Evolutionary conservation across 2,329 filamentous ascomycete genomes (phyloP).

Genomic region (Drechslerella stenobrocha): DNA sequence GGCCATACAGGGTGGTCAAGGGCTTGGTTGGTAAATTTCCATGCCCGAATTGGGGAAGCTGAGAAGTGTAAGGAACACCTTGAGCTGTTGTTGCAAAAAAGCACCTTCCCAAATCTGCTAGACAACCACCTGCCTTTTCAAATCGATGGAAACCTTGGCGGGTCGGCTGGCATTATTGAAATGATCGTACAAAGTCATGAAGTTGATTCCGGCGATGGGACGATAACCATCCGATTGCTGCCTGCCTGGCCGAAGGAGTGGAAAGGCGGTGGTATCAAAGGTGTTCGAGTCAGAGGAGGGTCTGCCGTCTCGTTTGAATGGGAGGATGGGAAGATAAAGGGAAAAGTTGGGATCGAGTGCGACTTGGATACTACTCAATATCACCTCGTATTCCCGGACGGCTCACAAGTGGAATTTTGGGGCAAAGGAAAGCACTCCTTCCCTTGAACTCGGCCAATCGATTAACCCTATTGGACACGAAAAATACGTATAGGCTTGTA

Average conservation of each 20-base stretch:
- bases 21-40: constrained; percentile 61
- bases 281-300: constrained; percentile 55
- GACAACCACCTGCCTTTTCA: constrained; percentile 60
- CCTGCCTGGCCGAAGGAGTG: constrained; percentile 56
- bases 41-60: constrained; percentile 58
- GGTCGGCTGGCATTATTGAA: constrained; percentile 59
- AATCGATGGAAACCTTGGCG: constrained; percentile 61
- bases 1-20: constrained; percentile 62
- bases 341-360: constrained; percentile 2
- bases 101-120: constrained; percentile 58
- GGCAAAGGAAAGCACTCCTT: constrained; percentile 13
- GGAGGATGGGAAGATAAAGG: constrained; percentile 52
- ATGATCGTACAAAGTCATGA: constrained; percentile 58
- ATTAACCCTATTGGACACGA: too few species aligned
- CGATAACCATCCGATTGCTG: constrained; percentile 54
- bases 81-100: constrained; percentile 56
- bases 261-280: constrained; percentile 54
- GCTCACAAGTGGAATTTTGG: constrained; percentile 8
- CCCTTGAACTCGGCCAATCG: too few species aligned
- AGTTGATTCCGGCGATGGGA: not conserved
- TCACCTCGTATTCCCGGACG: constrained; percentile 29
- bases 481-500: too few species aligned
- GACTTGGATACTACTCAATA: constrained; percentile 8
- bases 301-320: constrained; percentile 56
- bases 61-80: constrained; percentile 56